Evolutionary conservation across 176 grass and related monocot species (phyloP).

Genomic region (Carex pumila): DNA sequence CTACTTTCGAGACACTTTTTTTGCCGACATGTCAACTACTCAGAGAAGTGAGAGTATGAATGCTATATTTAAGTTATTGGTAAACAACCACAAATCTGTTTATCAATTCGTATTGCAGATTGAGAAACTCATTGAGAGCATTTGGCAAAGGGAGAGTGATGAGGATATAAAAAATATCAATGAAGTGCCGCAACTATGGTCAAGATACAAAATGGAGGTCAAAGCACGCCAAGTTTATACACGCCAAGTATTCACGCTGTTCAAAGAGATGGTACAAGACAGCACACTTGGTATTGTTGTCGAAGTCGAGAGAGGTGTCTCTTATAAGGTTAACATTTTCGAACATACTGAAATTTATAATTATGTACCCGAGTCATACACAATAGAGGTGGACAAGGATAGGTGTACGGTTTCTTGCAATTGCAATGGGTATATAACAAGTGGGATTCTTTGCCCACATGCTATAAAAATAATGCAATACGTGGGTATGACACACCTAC

Average conservation of each 20-base stretch:
- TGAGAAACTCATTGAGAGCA: too few species aligned
- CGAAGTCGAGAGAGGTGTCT: background rate
- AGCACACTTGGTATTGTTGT: background rate
- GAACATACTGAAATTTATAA: background rate
- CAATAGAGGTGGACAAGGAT: background rate
- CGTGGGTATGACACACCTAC: background rate
- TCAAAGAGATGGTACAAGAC: background rate
- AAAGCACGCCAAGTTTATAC: too few species aligned
- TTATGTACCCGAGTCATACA: background rate
- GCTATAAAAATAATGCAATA: constrained; percentile 11
- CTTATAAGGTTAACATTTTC: background rate
- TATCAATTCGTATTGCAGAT: too few species aligned
- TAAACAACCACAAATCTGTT: too few species aligned
- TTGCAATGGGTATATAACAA: background rate
- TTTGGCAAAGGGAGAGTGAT: too few species aligned
- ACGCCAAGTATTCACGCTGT: background rate
- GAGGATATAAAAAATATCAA: too few species aligned
- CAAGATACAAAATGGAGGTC: too few species aligned
- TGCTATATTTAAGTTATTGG: too few species aligned
- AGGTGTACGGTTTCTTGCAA: background rate
- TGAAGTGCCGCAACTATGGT: too few species aligned
- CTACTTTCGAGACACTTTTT: background rate
- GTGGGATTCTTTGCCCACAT: background rate
- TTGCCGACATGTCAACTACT: too few species aligned
- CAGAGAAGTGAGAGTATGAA: too few species aligned